Evolutionary conservation across 1,284 basidiomycete species (phyloP).

Genomic region (Hypsizygus ulmarius): DNA sequence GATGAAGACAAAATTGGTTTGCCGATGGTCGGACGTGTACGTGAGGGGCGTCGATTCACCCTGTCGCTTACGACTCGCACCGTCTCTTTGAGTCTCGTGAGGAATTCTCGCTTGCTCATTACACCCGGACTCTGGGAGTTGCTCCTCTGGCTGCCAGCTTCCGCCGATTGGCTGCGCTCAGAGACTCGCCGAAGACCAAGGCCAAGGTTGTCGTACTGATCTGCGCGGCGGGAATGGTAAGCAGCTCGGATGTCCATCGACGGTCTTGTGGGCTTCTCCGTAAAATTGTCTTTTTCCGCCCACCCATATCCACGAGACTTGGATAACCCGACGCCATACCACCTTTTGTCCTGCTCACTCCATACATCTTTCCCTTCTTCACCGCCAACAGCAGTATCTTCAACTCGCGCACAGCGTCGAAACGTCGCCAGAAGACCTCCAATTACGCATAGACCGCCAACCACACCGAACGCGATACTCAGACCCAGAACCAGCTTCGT

Average conservation of each 20-base stretch:
- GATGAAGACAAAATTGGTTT: constrained; percentile 40
- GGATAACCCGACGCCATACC: constrained; percentile 53
- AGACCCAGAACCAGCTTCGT: constrained; percentile 54
- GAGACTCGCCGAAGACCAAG: constrained; percentile 48
- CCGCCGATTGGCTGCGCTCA: constrained; percentile 36
- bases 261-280: constrained; percentile 8
- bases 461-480: constrained; percentile 56
- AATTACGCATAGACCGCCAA: constrained; percentile 58
- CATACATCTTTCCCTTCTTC: constrained; percentile 54
- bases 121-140: constrained; percentile 42
- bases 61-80: constrained; percentile 66
- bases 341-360: constrained; percentile 61
- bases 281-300: constrained; percentile 18
- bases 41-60: constrained; percentile 33
- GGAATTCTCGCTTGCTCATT: constrained; percentile 67
- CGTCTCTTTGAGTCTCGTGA: constrained; percentile 55
- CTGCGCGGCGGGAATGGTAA: constrained; percentile 18
- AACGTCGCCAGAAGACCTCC: constrained; percentile 53
- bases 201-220: constrained; percentile 40
- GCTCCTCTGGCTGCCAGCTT: constrained; percentile 21
- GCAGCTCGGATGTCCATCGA: constrained; percentile 22
- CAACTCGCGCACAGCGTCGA: constrained; percentile 51
- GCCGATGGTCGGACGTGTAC: constrained; percentile 48
- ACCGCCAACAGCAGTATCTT: constrained; percentile 56
- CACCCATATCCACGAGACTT: constrained; percentile 27